These are phyloP conservation scores for Chrysoporthe austroafricana DNA, from an alignment of 2,329 filamentous ascomycete genomes.

Conservation along the genomic window DNA sequence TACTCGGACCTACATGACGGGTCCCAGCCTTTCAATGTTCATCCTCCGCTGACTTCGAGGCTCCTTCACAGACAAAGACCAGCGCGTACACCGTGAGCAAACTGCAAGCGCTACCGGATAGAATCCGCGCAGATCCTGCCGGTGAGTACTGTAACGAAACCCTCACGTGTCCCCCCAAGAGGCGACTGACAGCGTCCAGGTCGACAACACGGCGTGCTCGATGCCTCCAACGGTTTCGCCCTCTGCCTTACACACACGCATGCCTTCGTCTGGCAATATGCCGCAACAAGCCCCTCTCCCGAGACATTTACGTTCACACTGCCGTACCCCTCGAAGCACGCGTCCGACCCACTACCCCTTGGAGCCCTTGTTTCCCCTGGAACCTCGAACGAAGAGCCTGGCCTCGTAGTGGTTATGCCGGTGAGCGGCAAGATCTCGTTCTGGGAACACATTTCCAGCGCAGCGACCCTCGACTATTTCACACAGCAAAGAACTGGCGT, in stretches of 20 bases:
- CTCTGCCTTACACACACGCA: conserved; percentile 79
- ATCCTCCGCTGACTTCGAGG: conserved; percentile 31
- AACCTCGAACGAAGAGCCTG: conserved; percentile 77
- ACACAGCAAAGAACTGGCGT: conserved; percentile 81
- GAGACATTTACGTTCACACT: conserved; percentile 82
- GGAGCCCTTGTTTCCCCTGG: conserved; percentile 82
- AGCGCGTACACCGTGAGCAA: conserved; percentile 85
- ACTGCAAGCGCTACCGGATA: conserved; percentile 79
- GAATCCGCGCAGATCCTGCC: conserved; percentile 67
- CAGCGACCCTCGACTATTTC: conserved; percentile 81
- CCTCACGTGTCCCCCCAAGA: neutral
- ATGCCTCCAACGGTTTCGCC: conserved; percentile 71
- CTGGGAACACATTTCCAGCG: conserved; percentile 93
- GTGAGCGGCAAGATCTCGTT: conserved; percentile 84
- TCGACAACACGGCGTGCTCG: conserved; percentile 68
- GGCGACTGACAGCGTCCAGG: conserved; percentile 45
- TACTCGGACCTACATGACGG: neutral
- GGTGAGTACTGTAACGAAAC: conserved; percentile 53
- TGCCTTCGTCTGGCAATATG: conserved; percentile 91
- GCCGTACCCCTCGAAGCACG: conserved; percentile 69
- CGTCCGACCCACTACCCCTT: conserved; percentile 75
- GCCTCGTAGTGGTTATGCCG: conserved; percentile 84
- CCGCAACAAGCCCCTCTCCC: conserved; percentile 66
- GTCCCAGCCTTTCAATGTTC: neutral
- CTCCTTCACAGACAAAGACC: conserved; percentile 70